These are phyloP conservation scores for Diaporthe humulicola DNA, from an alignment of 2,329 filamentous ascomycete genomes.

Conservation along the genomic window DNA sequence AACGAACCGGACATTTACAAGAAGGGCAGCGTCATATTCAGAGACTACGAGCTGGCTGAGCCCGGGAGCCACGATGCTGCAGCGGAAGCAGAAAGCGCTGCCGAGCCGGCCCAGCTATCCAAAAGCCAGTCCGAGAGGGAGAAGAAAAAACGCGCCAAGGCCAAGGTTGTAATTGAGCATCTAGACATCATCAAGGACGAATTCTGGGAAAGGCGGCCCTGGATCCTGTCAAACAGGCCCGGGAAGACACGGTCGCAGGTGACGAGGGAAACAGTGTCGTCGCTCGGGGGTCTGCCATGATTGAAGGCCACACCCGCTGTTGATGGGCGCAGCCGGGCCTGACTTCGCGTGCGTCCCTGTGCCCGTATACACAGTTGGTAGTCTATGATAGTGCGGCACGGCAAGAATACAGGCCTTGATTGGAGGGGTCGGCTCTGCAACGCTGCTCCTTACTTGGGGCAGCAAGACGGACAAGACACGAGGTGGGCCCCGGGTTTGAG, in stretches of 20 bases:
- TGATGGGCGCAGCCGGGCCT: background rate
- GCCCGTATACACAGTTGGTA: background rate
- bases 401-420: background rate
- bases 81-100: constrained; percentile 61
- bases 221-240: constrained; percentile 82
- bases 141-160: constrained; percentile 84
- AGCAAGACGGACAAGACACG: background rate
- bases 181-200: constrained; percentile 95
- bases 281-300: background rate
- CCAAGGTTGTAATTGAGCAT: constrained; percentile 84
- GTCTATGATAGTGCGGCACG: background rate
- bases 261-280: constrained; percentile 45
- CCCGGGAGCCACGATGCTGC: constrained; percentile 62
- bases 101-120: constrained; percentile 71
- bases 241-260: constrained; percentile 76
- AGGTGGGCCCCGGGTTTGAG: background rate
- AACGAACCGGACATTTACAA: constrained; percentile 93
- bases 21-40: constrained; percentile 92
- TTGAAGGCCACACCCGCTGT: background rate
- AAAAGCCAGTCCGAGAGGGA: constrained; percentile 89
- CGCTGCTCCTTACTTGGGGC: background rate
- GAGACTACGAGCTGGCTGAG: constrained; percentile 82
- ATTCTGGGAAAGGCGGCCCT: constrained; percentile 91
- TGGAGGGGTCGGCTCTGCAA: background rate
- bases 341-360: background rate